These are phyloP conservation scores for Hyphopichia fennica DNA, from an alignment of 1,139 yeast genomes.

Conservation along the genomic window DNA sequence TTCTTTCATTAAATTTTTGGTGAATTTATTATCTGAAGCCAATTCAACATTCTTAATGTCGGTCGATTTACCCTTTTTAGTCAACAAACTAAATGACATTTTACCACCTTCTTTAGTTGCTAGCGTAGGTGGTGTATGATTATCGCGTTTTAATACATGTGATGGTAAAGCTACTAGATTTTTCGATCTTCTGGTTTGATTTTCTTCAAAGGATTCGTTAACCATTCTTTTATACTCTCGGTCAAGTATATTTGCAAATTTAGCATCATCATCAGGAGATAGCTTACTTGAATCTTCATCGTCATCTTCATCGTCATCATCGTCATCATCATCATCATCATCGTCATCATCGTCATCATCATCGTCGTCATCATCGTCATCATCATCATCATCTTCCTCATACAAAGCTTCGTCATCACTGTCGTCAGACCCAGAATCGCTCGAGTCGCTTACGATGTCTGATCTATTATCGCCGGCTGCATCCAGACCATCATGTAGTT, in stretches of 20 bases:
- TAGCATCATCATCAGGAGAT: slow-evolving; percentile 10
- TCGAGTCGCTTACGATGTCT: slow-evolving; percentile 7
- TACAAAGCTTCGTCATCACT: slow-evolving; percentile 7
- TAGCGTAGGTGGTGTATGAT: neutral
- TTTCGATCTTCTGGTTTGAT: neutral
- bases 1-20: slow-evolving; percentile 35
- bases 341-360: slow-evolving; percentile 12
- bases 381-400: slow-evolving; percentile 10
- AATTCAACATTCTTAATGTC: slow-evolving; percentile 44
- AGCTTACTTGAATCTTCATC: neutral
- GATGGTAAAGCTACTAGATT: slow-evolving; percentile 2
- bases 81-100: slow-evolving; percentile 53
- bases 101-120: slow-evolving; percentile 28
- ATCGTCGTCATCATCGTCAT: slow-evolving; percentile 7
- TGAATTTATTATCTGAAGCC: slow-evolving; percentile 51
- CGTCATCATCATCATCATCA: slow-evolving; percentile 11
- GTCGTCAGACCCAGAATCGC: slow-evolving; percentile 7
- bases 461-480: slow-evolving; percentile 4
- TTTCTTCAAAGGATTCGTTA: slow-evolving; percentile 45
- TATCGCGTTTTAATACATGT: slow-evolving; percentile 7
- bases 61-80: slow-evolving; percentile 50
- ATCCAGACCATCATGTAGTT: slow-evolving; percentile 10
- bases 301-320: slow-evolving; percentile 6
- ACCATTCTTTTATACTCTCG: slow-evolving; percentile 52
- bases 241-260: slow-evolving; percentile 30